Base-by-base conservation (phyloP, 495 filamentous ascomycete species). In the Neurospora sp. region DNA sequence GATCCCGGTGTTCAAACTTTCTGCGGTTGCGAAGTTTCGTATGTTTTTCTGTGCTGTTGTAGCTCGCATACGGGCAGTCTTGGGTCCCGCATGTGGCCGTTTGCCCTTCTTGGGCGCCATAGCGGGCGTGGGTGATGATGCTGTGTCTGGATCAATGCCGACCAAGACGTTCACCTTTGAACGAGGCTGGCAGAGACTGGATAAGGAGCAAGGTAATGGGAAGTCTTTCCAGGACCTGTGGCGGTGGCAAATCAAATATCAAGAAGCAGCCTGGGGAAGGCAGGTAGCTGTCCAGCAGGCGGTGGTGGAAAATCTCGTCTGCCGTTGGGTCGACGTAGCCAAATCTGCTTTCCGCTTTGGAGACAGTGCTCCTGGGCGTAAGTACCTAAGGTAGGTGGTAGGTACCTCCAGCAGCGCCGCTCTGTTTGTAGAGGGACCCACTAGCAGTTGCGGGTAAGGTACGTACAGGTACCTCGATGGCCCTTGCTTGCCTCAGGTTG, bases 81-180 rank as follows among this genome's bases (percentile, higher is more conserved):
- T 77, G 39, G 68, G 40, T n/a, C 69, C 73, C 8, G 71, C 38
- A 44, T 70, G 44, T 20, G 73, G 69, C 73, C 76, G 73, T 74
- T 76, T 78, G 18, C 72, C 74, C 70, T 48, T 71, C 61, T 53
- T 77, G 9, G 71, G 70, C 39, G 73, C 59, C 77, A 77, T 77
- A 68, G 70, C 73, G 16, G 69, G 40, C 53, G 53, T 61, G 22
- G 11, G 22, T 18, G 53, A 35, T 65, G 53, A 65, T 31, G 27
- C 53, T 35, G 53, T 65, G 27, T 37, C 27, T 65, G 53, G 53
- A 9, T 16, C 53, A 65, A 65, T 35, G 27, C 53, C 12, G 22
- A 16, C 7, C 14, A 18, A 37, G 53, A 65, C 53, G 53, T 18
- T 65, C 53, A 65, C 27, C 53, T 35, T 9, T 9, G 53, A 35